Evolutionary conservation across 495 filamentous ascomycete species (phyloP), one percentile per base, ranked within the genome.

Genomic region (Tuber microsphaerosporum): DNA sequence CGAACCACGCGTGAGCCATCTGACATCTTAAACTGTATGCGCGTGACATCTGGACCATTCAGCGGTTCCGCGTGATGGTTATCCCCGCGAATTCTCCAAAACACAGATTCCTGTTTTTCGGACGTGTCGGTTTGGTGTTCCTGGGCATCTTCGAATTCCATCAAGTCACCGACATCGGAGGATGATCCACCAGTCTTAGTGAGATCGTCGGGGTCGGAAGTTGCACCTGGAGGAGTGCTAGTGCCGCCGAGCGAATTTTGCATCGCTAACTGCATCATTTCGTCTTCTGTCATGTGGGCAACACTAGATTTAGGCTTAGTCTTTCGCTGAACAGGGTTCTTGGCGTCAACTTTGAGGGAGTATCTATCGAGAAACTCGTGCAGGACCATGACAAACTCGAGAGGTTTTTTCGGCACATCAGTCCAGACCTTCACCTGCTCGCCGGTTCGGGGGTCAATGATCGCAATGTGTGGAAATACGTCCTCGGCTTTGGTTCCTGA

Each of bases 361-460:
- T 97, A 99, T 3, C 95, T 89, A 81, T 97, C 96, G 3, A 99
- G 89, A 81, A 99, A 99, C 83, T 99, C 95, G 81, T 94, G 92
- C 2, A 99, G 87, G 76, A 97, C 91, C 84, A 92, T 93, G 71
- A 97, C 88, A 81, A 98, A 97, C 17, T 97, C 95, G 20, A 88
- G 81, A 3, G 93, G 83, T 61, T 88, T 88, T 16, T 94, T 89
- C 26, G 95, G 93, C 22, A 87, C 86, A 3, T 94, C 93, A 8
- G 92, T 93, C 94, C 94, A 97, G 2, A 94, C 90, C 84, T 99
- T 98, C 76, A 98, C 93, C 84, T 97, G 94, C 84, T 98, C 95
- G 61, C 95, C 95, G 10, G 95, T 99, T 56, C 95, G 89, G 1
- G 95, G 95, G 81, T 99, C 95, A 72, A 99, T 89, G 81, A 99